Evolutionary conservation across 768 basidiomycete species (phyloP).

Genomic region (Hortiboletus campestris): DNA sequence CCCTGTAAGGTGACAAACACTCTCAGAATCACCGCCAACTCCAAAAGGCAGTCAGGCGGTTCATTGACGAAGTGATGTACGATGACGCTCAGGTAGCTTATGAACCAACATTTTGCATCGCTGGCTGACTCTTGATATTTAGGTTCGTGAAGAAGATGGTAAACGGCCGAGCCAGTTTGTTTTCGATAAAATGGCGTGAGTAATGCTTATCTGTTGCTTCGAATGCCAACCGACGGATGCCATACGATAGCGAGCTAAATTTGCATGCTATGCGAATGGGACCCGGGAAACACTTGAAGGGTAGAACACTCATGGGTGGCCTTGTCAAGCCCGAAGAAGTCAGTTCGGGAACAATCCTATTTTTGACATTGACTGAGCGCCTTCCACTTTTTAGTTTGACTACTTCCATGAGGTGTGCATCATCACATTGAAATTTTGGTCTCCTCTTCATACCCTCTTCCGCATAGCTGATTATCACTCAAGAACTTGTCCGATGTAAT

Average conservation of each 20-base stretch:
- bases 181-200: conserved; percentile 78
- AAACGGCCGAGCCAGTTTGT: conserved; percentile 79
- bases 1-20: conserved; percentile 7
- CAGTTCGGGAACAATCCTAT: conserved; percentile 8
- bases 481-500: conserved; percentile 57
- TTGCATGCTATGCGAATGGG: conserved; percentile 91
- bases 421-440: conserved; percentile 8
- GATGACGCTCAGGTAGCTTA: conserved; percentile 35
- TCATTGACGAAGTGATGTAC: conserved; percentile 67
- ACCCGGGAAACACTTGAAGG: conserved; percentile 83
- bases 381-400: conserved; percentile 45
- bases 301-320: conserved; percentile 70
- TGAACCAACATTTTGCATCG: conserved; percentile 12
- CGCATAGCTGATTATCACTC: conserved; percentile 54
- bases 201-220: neutral
- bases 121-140: conserved; percentile 5
- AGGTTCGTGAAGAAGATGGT: conserved; percentile 83
- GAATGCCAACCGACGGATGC: neutral
- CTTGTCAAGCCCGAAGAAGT: conserved; percentile 75
- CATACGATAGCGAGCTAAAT: conserved; percentile 50
- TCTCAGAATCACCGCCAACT: conserved; percentile 47
- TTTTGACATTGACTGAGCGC: conserved; percentile 1
- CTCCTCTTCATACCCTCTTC: neutral
- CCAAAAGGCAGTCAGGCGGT: conserved; percentile 49
- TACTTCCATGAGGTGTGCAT: conserved; percentile 70